Evolutionary conservation across 2,329 filamentous ascomycete genomes (phyloP), one percentile per base, ranked within the genome.

Genomic region (Shiraia bambusicola): DNA sequence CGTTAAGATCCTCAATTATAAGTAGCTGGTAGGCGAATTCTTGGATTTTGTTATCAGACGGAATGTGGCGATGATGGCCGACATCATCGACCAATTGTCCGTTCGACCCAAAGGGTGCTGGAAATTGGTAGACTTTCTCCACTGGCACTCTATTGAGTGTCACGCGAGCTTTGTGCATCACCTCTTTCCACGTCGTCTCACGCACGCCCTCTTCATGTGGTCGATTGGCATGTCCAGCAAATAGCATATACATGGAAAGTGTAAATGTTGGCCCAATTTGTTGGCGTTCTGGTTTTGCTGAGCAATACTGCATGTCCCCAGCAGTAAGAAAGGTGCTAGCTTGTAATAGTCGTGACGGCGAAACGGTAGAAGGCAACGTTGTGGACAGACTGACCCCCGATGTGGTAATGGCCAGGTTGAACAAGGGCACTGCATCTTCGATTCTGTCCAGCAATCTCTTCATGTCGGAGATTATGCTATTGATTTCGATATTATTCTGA

Each of bases 161-260:
- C 10, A 96, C 82, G 28, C 84, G 81, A 13, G 90, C 88, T 67
- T 97, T 98, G 72, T 97, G 91, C 47, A 96, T 84, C 28, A 95
- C 90, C 65, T 98, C 92, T 64, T 97, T 93, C 93, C 93, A 97
- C 1, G 91, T 86, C 0, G 89, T 75, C 71, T 83, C 69, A 71
- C 86, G 63, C 52, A 83, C 56, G 56, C 80, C 70, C 65, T 81
- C 69, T 69, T 82, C 69, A 13, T 78, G 75, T 2, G 76, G 72
- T 28, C 80, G 71, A 30, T 74, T 72, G 3, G 84, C 74, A 66
- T 97, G 90, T 2, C 89, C 87, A 2, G 84, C 77, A 59, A 97
- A 98, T 1, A 97, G 78, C 90, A 97, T 96, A 68, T 97, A 98
- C 54, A 97, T 73, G 0, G 91, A 95, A 6, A 97, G 69, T 0